Evolutionary conservation across 345 rosid species (phyloP).

Genomic region (Capsella bursapastoris): DNA sequence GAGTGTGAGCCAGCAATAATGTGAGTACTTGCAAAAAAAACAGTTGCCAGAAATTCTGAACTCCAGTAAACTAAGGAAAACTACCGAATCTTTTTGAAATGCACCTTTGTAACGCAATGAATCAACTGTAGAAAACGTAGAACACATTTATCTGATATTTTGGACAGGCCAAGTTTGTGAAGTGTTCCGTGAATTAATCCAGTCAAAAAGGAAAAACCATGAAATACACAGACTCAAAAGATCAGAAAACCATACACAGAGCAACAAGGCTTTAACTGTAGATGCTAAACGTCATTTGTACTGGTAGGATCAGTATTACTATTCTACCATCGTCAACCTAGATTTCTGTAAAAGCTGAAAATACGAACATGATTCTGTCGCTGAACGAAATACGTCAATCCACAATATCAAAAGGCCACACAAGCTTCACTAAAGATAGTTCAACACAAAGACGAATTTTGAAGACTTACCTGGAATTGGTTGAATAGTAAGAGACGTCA

Average conservation of each 20-base stretch:
- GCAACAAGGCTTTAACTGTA: no score
- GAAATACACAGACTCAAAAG: not conserved
- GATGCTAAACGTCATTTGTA: no score
- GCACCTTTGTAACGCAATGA: not conserved
- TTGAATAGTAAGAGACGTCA: constrained; percentile 38
- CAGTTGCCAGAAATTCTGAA: no score
- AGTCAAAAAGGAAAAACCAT: not conserved
- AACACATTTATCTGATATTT: no score
- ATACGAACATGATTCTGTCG: not conserved
- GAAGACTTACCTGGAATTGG: constrained; percentile 25
- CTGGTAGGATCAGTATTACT: not conserved
- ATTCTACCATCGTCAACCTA: not conserved
- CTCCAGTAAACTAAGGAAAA: not conserved
- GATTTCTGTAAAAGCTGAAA: not conserved
- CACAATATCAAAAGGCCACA: constrained; percentile 13
- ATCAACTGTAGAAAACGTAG: not conserved
- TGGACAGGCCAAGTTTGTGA: no score
- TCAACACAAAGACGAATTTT: not conserved
- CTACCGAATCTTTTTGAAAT: not conserved
- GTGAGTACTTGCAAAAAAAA: no score
- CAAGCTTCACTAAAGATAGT: not conserved
- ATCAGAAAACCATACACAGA: not conserved
- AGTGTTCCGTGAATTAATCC: no score
- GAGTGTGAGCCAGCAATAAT: not conserved
- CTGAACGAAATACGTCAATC: not conserved